These are phyloP conservation scores for Gastrodia elata DNA, from an alignment of 106 monocot genomes.

Conservation along the genomic window DNA sequence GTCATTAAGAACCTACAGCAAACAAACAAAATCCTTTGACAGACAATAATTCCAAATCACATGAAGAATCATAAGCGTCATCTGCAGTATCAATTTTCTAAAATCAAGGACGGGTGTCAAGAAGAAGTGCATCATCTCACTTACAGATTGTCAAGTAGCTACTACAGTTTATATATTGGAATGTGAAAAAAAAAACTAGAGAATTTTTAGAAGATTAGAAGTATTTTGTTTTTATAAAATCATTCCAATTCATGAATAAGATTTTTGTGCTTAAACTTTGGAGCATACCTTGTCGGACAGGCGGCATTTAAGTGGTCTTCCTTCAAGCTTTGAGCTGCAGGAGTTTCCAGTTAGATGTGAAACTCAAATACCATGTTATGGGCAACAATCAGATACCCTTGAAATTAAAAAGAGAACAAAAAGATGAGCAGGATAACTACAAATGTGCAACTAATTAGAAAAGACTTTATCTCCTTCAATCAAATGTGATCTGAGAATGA, in stretches of 20 bases:
- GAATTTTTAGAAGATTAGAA: background rate
- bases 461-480: background rate
- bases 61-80: too few species aligned
- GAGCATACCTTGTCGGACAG: constrained; percentile 76
- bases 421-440: background rate
- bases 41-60: too few species aligned
- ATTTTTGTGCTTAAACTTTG: background rate
- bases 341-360: background rate
- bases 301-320: constrained; percentile 68
- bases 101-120: too few species aligned
- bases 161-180: background rate
- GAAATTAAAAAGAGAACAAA: background rate
- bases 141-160: background rate
- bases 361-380: background rate
- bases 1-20: too few species aligned
- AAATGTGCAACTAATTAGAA: background rate
- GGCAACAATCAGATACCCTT: background rate
- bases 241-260: background rate
- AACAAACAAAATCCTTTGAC: too few species aligned
- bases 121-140: background rate
- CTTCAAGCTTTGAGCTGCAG: constrained; percentile 84
- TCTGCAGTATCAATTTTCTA: too few species aligned
- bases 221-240: background rate
- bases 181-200: background rate
- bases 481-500: background rate